Conservation (phyloP, 257 asterid species). For the Phtheirospermum japonicum region DNA sequence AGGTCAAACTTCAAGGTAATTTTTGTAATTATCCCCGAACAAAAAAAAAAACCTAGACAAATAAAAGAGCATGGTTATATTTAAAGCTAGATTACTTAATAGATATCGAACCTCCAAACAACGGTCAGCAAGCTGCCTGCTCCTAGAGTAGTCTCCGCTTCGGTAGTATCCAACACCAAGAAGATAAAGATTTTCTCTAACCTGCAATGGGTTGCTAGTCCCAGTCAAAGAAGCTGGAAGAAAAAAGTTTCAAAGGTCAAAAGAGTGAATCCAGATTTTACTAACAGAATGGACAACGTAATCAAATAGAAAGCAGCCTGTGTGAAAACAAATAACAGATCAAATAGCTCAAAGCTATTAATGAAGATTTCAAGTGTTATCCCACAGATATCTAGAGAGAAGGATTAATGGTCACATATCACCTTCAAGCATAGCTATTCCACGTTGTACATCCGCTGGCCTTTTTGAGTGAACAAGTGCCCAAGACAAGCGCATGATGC, state of each 20-base stretch:
- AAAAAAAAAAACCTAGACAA: background rate
- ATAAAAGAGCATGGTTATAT: background rate
- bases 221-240: slow-evolving; percentile 71
- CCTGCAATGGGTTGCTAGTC: slow-evolving; percentile 45
- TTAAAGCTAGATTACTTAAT: slow-evolving; percentile 3
- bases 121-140: slow-evolving; percentile 78
- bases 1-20: too few species aligned
- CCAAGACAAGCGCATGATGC: slow-evolving; percentile 96
- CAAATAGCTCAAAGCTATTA: background rate
- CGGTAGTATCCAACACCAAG: slow-evolving; percentile 83
- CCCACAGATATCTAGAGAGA: background rate
- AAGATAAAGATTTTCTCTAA: slow-evolving; percentile 72
- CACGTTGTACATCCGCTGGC: slow-evolving; percentile 80
- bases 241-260: slow-evolving; percentile 29
- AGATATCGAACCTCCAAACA: slow-evolving; percentile 71
- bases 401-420: background rate
- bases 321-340: background rate
- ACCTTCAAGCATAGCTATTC: slow-evolving; percentile 99
- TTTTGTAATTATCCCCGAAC: background rate
- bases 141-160: slow-evolving; percentile 69
- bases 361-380: background rate
- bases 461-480: slow-evolving; percentile 92
- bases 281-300: background rate
- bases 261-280: slow-evolving; percentile 7
- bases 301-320: background rate